Base-by-base conservation (phyloP, 2,329 filamentous ascomycete genomes). In the Apiospora pterosperma region DNA sequence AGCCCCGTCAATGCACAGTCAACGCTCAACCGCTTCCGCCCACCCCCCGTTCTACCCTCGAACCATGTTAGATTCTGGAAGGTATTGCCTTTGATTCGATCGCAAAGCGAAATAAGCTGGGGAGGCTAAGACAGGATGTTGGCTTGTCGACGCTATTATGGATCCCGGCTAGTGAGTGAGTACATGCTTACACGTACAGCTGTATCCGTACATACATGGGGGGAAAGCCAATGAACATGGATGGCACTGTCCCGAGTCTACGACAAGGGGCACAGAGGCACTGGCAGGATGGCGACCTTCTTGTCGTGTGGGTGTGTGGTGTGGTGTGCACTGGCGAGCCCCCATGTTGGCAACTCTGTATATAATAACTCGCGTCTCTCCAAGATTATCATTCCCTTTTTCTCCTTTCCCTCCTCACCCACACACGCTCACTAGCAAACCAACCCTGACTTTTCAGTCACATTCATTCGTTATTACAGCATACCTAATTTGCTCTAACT, bases 381-480 rank as follows among this genome's bases (percentile, higher is more conserved):
- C 76, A 75, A 74, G 78, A 76, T 77, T 74, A 72, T 67, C 69
- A 75, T 74, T 76, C 70, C 67, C 69, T 70, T 70, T 70, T 70
- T 68, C 68, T 73, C 69, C 68, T 66, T 76, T 76, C 73, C 72
- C 74, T 80, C 80, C 73, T 81, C 80, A 82, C 83, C 79, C 82
- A 82, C 82, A 82, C 82, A 80, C 82, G 72, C 71, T 79, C 80
- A 72, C 76, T 81, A 71, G 68, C 69, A 76, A 76, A 73, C 69
- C 64, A 62, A 79, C 77, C 80, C 79, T 82, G 82, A 83, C 82
- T 83, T 77, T 81, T 80, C 73, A 84, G 84, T 86, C 84, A 85
- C 81, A 81, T 85, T 79, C 84, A 84, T 78, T 86, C 84, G 82
- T 86, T 86, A 78, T 69, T 72, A 70, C 67, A 72, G 69, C 72